Evolutionary conservation across 2,329 filamentous ascomycete species (phyloP), one percentile per base, ranked within the genome.

Genomic region (Aspergillus clavatus): DNA sequence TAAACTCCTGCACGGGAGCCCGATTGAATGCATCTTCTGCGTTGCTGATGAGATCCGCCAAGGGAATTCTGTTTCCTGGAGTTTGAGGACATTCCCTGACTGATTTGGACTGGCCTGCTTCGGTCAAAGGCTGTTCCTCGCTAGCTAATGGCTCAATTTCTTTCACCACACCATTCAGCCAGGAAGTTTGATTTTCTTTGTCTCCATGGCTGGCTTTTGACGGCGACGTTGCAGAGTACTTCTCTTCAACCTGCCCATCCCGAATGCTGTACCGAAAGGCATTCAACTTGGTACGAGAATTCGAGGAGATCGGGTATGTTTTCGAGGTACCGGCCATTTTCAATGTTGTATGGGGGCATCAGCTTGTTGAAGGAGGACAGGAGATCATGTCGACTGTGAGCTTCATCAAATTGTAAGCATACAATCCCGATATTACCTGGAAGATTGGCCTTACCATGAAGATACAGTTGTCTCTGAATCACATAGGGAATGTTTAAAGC

Each of bases 11-110:
- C 41, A 69, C 70, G 21, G 69, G 66, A n/a, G 68, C 67, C 46
- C 70, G 69, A 53, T 71, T 74, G 28, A 73, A 69, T 7, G 72
- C 72, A 56, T 81, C 78, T 59, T 83, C 80, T 38, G 74, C 73
- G 58, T 81, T 80, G 50, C 78, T 78, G 37, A 83, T 79, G 24
- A 83, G 67, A 50, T 83, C 80, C 24, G 78, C 78, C 10, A 83
- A 66, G 19, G 80, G 78, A 29, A 83, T 72, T 44, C 78, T 69
- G 35, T 79, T 76, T 19, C 74, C 75, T 2, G 81, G 80, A 11
- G 80, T 83, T 31, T 79, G 79, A 2, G 80, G 80, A 40, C 69
- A 70, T 47, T 68, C 66, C 41, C 63, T 68, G 40, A 47, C 42
- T 1, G 48, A 49, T 33, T 61, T 66, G 6, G 48, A 7, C 29